Conservation (phyloP, 2,329 filamentous ascomycete genomes). For the Aureobasidium sp. region DNA sequence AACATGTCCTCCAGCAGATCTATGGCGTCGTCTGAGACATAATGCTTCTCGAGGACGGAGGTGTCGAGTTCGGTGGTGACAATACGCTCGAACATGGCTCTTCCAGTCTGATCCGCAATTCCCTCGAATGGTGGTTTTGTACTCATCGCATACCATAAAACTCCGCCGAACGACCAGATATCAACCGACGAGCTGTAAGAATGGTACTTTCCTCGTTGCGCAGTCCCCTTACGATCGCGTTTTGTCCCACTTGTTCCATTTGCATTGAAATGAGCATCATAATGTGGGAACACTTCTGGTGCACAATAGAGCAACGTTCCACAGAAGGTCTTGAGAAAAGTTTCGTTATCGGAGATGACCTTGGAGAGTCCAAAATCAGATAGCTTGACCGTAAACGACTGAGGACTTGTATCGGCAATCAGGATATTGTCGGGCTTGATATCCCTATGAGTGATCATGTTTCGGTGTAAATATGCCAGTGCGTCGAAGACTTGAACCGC, state of each 20-base stretch:
- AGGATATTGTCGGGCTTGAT: conserved; percentile 98
- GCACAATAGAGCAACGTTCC: conserved; percentile 94
- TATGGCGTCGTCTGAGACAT: conserved; percentile 60
- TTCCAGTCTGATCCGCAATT: conserved; percentile 65
- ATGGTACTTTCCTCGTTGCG: conserved; percentile 37
- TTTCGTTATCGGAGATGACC: conserved; percentile 75
- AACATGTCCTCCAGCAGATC: conserved; percentile 75
- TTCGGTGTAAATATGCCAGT: conserved; percentile 75
- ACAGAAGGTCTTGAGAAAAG: conserved; percentile 92
- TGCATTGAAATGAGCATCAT: conserved; percentile 56
- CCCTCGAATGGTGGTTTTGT: conserved; percentile 74
- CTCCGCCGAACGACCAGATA: conserved; percentile 92
- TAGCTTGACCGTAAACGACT: conserved; percentile 67
- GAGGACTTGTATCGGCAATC: conserved; percentile 62
- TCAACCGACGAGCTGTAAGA: conserved; percentile 90
- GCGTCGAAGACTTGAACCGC: conserved; percentile 72
- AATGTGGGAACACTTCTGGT: conserved; percentile 88
- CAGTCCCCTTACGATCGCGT: conserved; percentile 44
- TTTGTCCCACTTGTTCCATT: conserved; percentile 54
- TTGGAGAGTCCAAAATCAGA: conserved; percentile 97
- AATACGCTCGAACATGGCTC: conserved; percentile 74
- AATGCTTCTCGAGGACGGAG: conserved; percentile 50
- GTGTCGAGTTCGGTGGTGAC: conserved; percentile 71
- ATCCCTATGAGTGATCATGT: conserved; percentile 93
- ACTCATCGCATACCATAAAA: conserved; percentile 81